Base-by-base conservation (phyloP, 257 asterid species). In the Paraleonurus japonicus region DNA sequence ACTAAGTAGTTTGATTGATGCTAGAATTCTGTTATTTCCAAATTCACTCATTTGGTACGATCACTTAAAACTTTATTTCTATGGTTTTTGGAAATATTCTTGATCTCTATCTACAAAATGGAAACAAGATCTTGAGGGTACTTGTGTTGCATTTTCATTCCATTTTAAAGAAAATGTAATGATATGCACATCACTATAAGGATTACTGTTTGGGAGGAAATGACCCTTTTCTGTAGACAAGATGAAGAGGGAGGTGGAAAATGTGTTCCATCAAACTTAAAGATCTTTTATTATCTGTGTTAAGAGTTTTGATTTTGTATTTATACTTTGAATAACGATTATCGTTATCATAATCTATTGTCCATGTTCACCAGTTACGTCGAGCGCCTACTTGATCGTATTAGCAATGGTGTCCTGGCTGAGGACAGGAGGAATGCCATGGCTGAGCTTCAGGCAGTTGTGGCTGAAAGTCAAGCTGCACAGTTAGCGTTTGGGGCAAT, bases 401-500 rank as follows among this genome's bases (percentile, higher is more conserved):
- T 95, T 68, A 89, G 98, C 88, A 88, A 92, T 8, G 96, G 98
- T 64, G 83, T 70, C 67, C 84, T 89, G 77, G 93, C 98, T 53
- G 99, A 94, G 76, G 99, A 92, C 76, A 86, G 94, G 83, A 86
- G 99, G 83, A 81, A 60, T 78, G 98, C 96, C 63, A 84, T 92
- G 84, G 79, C 69, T 60, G 99, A 95, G 78, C 99, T 95, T 83
- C 96, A 86, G n/a, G n/a, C n/a, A n/a, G n/a, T n/a, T n/a, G n/a
- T n/a, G n/a, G n/a, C n/a, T n/a, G n/a, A n/a, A n/a, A n/a, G 94
- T 76, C 85, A 67, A 53, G 88, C 87, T 75, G 88, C 95, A 15
- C 97, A 95, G 85, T 77, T 95, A 77, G 97, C 99, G 64, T 89
- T 95, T 80, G 98, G 99, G 69, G 98, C 98, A 54, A 92, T 86